Evolutionary conservation across 2,329 filamentous ascomycete genomes (phyloP), one percentile per base, ranked within the genome.

Genomic region (Apiospora kogelbergensis): DNA sequence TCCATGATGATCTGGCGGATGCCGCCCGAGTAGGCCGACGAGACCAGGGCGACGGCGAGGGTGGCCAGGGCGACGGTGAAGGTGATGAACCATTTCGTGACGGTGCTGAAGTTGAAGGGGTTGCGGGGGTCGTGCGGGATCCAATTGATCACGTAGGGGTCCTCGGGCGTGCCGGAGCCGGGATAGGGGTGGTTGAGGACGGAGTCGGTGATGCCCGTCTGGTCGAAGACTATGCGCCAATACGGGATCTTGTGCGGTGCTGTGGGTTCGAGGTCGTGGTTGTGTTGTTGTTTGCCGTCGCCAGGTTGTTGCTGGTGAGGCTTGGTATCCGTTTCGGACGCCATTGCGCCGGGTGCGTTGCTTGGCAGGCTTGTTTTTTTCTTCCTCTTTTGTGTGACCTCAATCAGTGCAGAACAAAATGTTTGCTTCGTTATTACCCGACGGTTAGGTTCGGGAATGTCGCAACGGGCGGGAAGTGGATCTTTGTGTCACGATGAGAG

Each of bases 61-160:
- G 90, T 91, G 6, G 90, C 88, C 33, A 90, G 72, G 13, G 90
- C 89, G 66, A 90, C 86, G 48, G 90, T 76, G 67, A 86, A 74
- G 1, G 89, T 90, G 70, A 91, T 86, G 33, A 76, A 74, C 90
- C 91, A 93, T 79, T 92, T 92, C 77, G 84, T 86, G 20, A 75
- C 68, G 1, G 74, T 70, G n/a, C 84, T 80, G 73, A 88, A 91
- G 67, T 82, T 81, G 83, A 90, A 85, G 0, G 91, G 90, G 77
- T 93, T 91, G 70, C 87, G 85, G 11, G 86, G 85, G 76, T 94
- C 91, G 57, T 88, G 78, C 13, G 86, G 84, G n/a, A 92, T 85
- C 81, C 89, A 93, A 66, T 87, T 85, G 70, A 93, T 89, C 24
- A 89, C 78, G 71, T 88, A 93, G 0, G 91, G 91, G 65, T 90